phyloP scores from a whole-genome alignment of 805 yeast species.

The Zygosaccharomyces bisporus region DNA sequence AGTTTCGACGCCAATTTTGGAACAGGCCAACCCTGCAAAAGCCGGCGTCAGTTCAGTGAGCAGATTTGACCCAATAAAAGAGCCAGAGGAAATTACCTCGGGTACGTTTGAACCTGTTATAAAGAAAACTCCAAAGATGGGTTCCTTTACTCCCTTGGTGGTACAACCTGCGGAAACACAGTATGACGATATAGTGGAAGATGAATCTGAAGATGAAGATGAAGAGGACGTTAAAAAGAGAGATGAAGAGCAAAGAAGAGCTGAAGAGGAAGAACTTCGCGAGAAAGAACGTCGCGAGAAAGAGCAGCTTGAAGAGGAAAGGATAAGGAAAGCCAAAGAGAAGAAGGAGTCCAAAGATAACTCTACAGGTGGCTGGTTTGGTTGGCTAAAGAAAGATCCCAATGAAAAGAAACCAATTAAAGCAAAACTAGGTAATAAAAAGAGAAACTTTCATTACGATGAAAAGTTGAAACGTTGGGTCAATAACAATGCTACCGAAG shows the following conservation, averaged over 20 bases:
- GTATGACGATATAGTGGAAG: slow-evolving; percentile 45
- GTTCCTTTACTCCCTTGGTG: slow-evolving; percentile 20
- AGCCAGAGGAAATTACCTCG: slow-evolving; percentile 19
- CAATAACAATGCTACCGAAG: slow-evolving; percentile 60
- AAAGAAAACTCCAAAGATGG: slow-evolving; percentile 24
- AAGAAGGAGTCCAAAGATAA: slow-evolving; percentile 13
- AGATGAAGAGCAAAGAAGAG: slow-evolving; percentile 22
- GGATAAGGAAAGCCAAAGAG: slow-evolving; percentile 20
- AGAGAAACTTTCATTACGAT: slow-evolving; percentile 65
- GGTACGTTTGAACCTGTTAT: slow-evolving; percentile 32
- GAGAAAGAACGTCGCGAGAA: slow-evolving; percentile 23
- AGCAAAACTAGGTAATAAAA: slow-evolving; percentile 83
- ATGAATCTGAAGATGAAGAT: slow-evolving; percentile 42
- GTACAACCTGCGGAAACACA: slow-evolving; percentile 39
- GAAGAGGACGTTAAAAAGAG: slow-evolving; percentile 26
- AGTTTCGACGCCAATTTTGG: background rate
- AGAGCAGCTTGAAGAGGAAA: slow-evolving; percentile 14
- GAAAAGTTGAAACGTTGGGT: slow-evolving; percentile 86
- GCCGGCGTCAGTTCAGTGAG: background rate
- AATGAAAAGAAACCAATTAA: slow-evolving; percentile 71
- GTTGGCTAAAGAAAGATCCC: slow-evolving; percentile 60
- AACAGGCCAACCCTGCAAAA: background rate
- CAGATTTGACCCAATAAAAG: slow-evolving; percentile 26
- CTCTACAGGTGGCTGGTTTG: slow-evolving; percentile 43
- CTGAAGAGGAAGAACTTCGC: slow-evolving; percentile 26